Evolutionary conservation across 495 filamentous ascomycete species (phyloP).

Genomic region (Massariosphaeria phaeospora): DNA sequence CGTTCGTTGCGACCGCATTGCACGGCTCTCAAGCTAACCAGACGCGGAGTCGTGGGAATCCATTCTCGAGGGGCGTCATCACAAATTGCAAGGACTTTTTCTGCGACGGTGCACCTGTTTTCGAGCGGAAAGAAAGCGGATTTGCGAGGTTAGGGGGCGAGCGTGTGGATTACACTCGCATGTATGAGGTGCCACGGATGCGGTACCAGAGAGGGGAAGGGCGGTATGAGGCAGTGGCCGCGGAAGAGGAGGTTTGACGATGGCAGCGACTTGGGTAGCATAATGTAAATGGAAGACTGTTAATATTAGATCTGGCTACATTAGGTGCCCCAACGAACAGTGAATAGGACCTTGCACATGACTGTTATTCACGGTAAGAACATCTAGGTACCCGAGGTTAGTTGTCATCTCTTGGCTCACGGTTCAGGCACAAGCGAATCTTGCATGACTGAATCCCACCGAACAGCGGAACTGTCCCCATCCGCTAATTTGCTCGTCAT

Average conservation of each 20-base stretch:
- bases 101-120: slow-evolving; percentile 80
- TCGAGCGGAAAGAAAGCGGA: slow-evolving; percentile 68
- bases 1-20: slow-evolving; percentile 68
- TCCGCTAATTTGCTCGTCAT: too few relatives aligned
- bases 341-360: too few relatives aligned
- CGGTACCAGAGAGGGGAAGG: slow-evolving; percentile 34
- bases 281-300: neutral
- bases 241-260: slow-evolving; percentile 12
- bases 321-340: too few relatives aligned
- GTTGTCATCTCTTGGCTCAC: too few relatives aligned
- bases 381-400: too few relatives aligned
- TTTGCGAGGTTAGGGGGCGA: slow-evolving; percentile 72
- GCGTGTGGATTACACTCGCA: slow-evolving; percentile 73
- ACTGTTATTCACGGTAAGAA: too few relatives aligned
- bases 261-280: neutral
- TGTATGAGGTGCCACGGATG: slow-evolving; percentile 79
- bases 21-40: slow-evolving; percentile 58
- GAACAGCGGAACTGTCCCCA: too few relatives aligned
- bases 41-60: slow-evolving; percentile 57
- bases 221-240: slow-evolving; percentile 30
- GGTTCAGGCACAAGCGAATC: too few relatives aligned
- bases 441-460: too few relatives aligned
- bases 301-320: too few relatives aligned
- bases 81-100: slow-evolving; percentile 95
- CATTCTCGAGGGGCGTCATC: slow-evolving; percentile 73